phyloP scores from a whole-genome alignment of 73 alveolate species.

The Effrenium voratum region DNA sequence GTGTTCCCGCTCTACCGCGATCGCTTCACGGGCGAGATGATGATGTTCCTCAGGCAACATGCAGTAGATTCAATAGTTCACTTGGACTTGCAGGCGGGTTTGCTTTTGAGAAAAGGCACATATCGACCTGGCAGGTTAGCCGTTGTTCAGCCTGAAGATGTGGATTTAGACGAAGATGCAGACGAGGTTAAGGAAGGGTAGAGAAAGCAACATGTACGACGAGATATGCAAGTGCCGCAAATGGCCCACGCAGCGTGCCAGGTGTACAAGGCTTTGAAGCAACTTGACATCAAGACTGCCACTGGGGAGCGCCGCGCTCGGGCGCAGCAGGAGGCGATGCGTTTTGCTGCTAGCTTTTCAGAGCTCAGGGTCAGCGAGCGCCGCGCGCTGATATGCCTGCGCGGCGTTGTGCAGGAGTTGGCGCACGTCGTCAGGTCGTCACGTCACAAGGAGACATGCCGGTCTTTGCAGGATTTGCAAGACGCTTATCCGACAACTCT shows the following conservation, averaged over 20 bases:
- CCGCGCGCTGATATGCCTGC: conserved; percentile 79
- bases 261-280: conserved; percentile 76
- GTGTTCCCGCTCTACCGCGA: conserved; percentile 92
- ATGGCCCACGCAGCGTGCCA: not conserved
- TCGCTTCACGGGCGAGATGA: conserved; percentile 82
- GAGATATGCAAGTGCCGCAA: not conserved
- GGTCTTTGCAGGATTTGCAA: conserved; percentile 32
- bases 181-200: not conserved
- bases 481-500: conserved; percentile 76
- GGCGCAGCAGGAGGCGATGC: no score
- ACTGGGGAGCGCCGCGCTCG: conserved; percentile 47
- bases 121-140: conserved; percentile 14
- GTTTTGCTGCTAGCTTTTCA: not conserved
- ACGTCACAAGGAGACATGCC: not conserved
- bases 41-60: conserved; percentile 59
- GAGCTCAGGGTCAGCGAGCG: conserved; percentile 82
- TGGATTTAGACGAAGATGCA: conserved; percentile 80
- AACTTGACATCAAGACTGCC: conserved; percentile 78
- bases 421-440: not conserved
- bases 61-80: not conserved
- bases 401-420: conserved; percentile 61
- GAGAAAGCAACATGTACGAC: not conserved
- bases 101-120: no score
- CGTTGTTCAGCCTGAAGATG: conserved; percentile 56
- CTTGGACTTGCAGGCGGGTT: not conserved